phyloP scores from a whole-genome alignment of 768 basidiomycete genomes.

The Russula olivacea region DNA sequence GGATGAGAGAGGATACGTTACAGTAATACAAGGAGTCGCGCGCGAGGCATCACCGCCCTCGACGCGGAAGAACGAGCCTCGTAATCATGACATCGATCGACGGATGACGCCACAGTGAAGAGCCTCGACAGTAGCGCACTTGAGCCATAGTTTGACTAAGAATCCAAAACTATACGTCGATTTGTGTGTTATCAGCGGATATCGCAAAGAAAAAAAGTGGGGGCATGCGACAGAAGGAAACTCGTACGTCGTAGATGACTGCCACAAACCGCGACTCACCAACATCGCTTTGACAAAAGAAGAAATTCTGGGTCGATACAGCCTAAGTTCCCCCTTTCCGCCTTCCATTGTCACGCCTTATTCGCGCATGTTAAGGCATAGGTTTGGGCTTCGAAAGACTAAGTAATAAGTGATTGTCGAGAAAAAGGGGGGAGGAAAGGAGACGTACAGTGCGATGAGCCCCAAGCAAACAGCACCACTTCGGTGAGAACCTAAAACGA shows the following conservation, averaged over 20 bases:
- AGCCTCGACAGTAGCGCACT: background rate
- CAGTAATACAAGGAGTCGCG: no score
- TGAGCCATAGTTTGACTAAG: background rate
- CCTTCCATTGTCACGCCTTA: background rate
- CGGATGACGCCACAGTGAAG: background rate
- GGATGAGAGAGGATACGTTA: background rate
- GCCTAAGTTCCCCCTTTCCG: background rate
- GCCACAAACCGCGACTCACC: background rate
- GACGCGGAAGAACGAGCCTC: background rate
- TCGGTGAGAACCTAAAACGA: background rate
- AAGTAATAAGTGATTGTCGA: background rate
- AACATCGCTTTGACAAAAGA: background rate
- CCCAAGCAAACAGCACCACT: background rate
- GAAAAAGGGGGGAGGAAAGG: background rate
- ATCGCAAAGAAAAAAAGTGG: background rate
- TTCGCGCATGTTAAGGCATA: background rate
- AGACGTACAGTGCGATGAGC: background rate
- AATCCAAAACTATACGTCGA: background rate
- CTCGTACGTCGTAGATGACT: background rate
- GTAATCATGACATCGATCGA: background rate
- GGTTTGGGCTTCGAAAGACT: background rate
- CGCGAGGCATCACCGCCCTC: background rate
- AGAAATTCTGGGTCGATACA: background rate
- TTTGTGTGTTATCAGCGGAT: background rate
- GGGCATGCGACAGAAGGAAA: background rate